Evolutionary conservation across 192 early-diverging fungal genomes (phyloP).

Genomic region (Spinellus fusiger): DNA sequence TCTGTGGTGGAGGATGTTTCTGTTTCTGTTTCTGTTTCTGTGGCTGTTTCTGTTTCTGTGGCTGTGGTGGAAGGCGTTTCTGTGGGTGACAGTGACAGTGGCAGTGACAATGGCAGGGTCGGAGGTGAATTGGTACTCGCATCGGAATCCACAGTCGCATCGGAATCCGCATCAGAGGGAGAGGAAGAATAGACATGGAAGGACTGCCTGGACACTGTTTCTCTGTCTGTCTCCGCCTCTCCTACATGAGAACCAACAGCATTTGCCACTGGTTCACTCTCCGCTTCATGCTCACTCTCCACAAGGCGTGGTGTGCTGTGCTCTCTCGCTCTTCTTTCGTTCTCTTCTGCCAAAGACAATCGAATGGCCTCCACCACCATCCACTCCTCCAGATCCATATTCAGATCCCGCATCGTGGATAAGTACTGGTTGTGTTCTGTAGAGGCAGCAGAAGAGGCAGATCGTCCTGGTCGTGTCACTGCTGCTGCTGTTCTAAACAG

Average conservation of each 20-base stretch:
- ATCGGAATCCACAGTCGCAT: no score
- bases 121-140: no score
- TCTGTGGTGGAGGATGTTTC: no score
- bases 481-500: constrained; percentile 11
- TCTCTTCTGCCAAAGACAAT: constrained; percentile 59
- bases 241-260: no score
- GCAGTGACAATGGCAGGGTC: background rate
- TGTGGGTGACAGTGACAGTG: background rate
- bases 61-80: background rate
- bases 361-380: constrained; percentile 92
- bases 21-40: background rate
- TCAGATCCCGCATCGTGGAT: constrained; percentile 67
- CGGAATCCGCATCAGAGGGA: no score
- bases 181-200: no score
- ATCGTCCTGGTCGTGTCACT: constrained; percentile 25
- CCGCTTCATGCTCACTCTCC: background rate
- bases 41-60: background rate
- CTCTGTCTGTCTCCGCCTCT: background rate
- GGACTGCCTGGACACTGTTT: no score
- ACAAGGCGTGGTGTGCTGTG: no score
- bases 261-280: background rate
- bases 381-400: constrained; percentile 83
- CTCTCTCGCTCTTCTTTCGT: constrained; percentile 36
- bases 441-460: constrained; percentile 35
- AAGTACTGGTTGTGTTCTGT: constrained; percentile 55